Base-by-base conservation (phyloP, 805 yeast species). In the Wickerhamiella galacta region DNA sequence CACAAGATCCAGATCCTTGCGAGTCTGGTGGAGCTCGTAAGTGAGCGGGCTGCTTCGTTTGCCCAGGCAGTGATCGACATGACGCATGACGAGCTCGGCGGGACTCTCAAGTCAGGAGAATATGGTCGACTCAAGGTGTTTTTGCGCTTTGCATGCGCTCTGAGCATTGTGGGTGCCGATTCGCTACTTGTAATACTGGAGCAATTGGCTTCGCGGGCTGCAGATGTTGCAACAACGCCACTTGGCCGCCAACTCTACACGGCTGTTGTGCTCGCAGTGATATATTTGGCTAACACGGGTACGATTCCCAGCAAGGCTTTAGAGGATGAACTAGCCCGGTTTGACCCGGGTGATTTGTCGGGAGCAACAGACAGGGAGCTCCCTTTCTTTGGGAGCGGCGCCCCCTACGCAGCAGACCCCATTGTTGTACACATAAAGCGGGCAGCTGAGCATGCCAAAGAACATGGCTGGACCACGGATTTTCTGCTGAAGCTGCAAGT, bases 1-100 rank as follows among this genome's bases (percentile, higher is more conserved):
- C 93, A 85, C 41, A 90, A 85, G 51, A 68, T 76, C 38, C 70
- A 75, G 10, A 67, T 74, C n/a, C 54, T 87, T 36, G 67, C 82
- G 18, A 70, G 74, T 6, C 60, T 82, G 42, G 57, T 83, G 4
- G 65, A 75, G 46, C 59, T 73, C 16, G 72, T 80, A 30, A 75
- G 77, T 54, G 61, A 76, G 16, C 65, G 66, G 37, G 72, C 70
- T 52, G 65, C 68, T 22, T 58, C 67, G 24, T 72, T 80, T 27
- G 87, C 92, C 32, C 69, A 71, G 42, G 67, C 68, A 31, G 67
- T 80, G 9, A 54, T 81, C 16, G 83, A 76, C 41, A 76, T 58
- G 54, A 63, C 81, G 41, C 83, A 76, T 42, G 64, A 66, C 17
- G 67, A 70, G 46, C 59, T 75, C 12, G 79, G 78, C 45, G 61